phyloP scores from a whole-genome alignment of 345 rosid genomes.

The Lepidium aucheri region DNA sequence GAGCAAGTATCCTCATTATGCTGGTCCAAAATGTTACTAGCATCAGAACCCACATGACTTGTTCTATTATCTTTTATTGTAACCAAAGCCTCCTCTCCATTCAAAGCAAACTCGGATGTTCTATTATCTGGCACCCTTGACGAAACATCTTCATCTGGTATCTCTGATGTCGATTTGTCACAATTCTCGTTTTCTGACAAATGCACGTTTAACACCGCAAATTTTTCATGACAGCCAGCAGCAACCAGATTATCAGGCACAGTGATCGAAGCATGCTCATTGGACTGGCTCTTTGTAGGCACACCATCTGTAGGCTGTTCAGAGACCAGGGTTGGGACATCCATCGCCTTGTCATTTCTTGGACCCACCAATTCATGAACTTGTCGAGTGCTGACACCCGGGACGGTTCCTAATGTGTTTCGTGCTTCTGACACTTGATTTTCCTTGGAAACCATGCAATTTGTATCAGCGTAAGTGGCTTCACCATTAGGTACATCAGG shows the following conservation, averaged over 20 bases:
- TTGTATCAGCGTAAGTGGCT: constrained; percentile 5
- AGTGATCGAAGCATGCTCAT: constrained; percentile 3
- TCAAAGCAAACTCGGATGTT: not conserved
- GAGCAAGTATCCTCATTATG: constrained; percentile 20
- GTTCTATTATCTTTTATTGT: not conserved
- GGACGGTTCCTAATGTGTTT: not conserved
- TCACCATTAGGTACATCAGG: constrained; percentile 10
- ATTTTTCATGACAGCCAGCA: constrained; percentile 2
- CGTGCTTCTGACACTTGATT: constrained; percentile 11
- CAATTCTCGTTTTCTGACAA: constrained; percentile 17
- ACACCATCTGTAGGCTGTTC: constrained; percentile 22
- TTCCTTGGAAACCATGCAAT: constrained; percentile 6
- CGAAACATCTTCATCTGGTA: constrained; percentile 19
- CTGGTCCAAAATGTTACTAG: constrained; percentile 12
- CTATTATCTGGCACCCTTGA: too few relatives aligned
- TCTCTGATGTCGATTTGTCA: constrained; percentile 8
- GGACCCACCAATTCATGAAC: constrained; percentile 5
- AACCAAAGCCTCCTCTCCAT: constrained; percentile 17
- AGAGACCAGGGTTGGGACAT: constrained; percentile 6
- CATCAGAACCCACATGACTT: not conserved
- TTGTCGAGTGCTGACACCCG: constrained; percentile 16
- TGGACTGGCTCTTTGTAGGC: constrained; percentile 22
- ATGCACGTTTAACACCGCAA: not conserved
- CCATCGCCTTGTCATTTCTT: constrained; percentile 17
- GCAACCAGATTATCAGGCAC: constrained; percentile 17